Conservation (phyloP, 2,329 filamentous ascomycete genomes). For the Pestalotiopsis sp. region DNA sequence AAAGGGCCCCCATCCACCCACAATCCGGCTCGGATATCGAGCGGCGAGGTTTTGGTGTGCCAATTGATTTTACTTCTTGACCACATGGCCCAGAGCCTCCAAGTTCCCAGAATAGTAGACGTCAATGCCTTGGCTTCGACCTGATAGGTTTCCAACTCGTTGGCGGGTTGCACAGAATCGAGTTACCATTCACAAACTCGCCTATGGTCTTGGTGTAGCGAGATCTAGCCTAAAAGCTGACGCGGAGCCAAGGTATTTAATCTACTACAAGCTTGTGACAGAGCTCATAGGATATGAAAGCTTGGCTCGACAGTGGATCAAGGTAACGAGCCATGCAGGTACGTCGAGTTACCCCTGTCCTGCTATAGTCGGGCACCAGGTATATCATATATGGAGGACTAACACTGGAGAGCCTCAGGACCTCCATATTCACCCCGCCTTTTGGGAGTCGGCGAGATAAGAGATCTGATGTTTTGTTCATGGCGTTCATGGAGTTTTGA, state of each 20-base stretch:
- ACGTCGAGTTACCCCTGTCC: not conserved
- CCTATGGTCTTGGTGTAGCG: not conserved
- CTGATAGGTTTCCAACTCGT: not conserved
- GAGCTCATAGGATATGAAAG: not conserved
- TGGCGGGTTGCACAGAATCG: not conserved
- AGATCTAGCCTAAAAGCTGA: constrained; percentile 2
- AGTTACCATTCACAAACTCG: not conserved
- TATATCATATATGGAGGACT: not conserved
- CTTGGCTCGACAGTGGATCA: not conserved
- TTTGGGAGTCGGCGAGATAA: not conserved
- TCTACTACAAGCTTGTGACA: constrained; percentile 6
- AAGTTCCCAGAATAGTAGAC: not conserved
- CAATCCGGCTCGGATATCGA: not conserved
- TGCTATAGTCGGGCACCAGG: not conserved
- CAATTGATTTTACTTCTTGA: not conserved
- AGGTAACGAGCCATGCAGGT: constrained; percentile 4
- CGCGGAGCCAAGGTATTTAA: constrained; percentile 10
- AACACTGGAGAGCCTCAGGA: not conserved
- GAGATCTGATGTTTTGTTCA: not conserved
- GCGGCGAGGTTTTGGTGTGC: not conserved
- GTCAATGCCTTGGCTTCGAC: not conserved
- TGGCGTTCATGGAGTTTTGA: not conserved
- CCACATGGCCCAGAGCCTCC: constrained; percentile 4
- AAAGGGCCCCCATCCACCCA: not conserved
- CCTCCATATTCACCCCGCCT: not conserved